Evolutionary conservation across 768 basidiomycete genomes (phyloP).

Genomic region (Kwoniella heveanensis): DNA sequence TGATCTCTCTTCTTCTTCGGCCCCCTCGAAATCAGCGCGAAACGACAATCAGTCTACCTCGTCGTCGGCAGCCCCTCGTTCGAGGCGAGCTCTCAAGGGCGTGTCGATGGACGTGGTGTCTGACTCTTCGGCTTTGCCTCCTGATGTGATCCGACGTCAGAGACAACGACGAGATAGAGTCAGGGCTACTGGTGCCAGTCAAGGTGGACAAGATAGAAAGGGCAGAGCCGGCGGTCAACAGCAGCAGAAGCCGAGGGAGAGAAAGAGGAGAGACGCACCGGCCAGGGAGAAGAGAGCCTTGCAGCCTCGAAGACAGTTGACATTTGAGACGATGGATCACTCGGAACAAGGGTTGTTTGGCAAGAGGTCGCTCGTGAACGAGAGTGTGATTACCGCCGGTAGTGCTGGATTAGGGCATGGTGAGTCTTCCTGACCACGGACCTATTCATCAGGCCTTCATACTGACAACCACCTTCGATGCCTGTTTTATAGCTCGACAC

Average conservation of each 20-base stretch:
- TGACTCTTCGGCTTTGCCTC: slow-evolving; percentile 16
- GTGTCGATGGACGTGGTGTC: slow-evolving; percentile 14
- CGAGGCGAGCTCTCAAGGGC: slow-evolving; percentile 12
- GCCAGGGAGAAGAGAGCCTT: slow-evolving; percentile 20
- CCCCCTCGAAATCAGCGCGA: background rate
- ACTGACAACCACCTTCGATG: too few relatives aligned
- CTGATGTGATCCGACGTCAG: slow-evolving; percentile 21
- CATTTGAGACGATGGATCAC: slow-evolving; percentile 19
- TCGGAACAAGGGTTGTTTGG: slow-evolving; percentile 19
- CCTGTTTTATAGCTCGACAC: slow-evolving; percentile 9
- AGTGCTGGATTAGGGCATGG: slow-evolving; percentile 10
- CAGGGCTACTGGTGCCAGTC: background rate
- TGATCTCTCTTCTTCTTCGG: background rate
- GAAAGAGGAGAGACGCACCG: slow-evolving; percentile 2
- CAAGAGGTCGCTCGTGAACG: slow-evolving; percentile 6
- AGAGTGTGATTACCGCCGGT: background rate
- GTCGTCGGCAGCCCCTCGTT: slow-evolving; percentile 10
- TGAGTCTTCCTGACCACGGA: too few relatives aligned
- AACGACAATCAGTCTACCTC: background rate
- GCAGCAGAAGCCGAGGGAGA: background rate
- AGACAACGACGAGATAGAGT: background rate
- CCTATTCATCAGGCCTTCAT: too few relatives aligned
- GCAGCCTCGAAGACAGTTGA: slow-evolving; percentile 21
- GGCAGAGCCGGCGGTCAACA: background rate
- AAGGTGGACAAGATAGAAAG: slow-evolving; percentile 2